phyloP scores from a whole-genome alignment of 768 basidiomycete genomes.

The Boletus edulis region DNA sequence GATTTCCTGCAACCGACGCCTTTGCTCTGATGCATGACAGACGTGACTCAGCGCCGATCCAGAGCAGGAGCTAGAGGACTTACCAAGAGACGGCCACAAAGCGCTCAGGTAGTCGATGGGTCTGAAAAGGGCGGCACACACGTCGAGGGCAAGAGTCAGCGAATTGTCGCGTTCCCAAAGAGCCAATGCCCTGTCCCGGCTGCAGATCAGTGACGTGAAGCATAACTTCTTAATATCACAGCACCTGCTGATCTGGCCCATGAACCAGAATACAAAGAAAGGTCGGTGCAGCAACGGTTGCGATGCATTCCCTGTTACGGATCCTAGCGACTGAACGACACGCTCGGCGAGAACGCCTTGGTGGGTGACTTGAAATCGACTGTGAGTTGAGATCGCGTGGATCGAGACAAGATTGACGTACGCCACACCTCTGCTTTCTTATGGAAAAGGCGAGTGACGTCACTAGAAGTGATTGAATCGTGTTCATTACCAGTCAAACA shows the following conservation, averaged over 20 bases:
- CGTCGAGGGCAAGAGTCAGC: conserved; percentile 57
- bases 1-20: conserved; percentile 44
- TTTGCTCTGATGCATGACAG: conserved; percentile 42
- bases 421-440: conserved; percentile 67
- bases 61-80: conserved; percentile 12
- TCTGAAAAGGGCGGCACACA: conserved; percentile 57
- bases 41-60: conserved; percentile 4
- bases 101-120: conserved; percentile 60
- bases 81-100: conserved; percentile 66
- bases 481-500: background rate
- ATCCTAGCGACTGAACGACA: conserved; percentile 56
- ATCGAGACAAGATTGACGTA: conserved; percentile 35
- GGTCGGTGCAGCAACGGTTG: conserved; percentile 56
- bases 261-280: conserved; percentile 74
- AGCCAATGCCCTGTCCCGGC: conserved; percentile 43
- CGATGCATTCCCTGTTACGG: conserved; percentile 51
- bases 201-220: conserved; percentile 12
- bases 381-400: conserved; percentile 2
- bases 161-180: conserved; percentile 63
- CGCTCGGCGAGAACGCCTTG: conserved; percentile 59
- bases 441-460: conserved; percentile 46
- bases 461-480: conserved; percentile 28
- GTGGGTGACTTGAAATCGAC: conserved; percentile 47
- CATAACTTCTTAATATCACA: conserved; percentile 6
- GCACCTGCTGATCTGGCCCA: conserved; percentile 63